Base-by-base conservation (phyloP, 2,329 filamentous ascomycete genomes). In the Colletotrichum tamarilloi region DNA sequence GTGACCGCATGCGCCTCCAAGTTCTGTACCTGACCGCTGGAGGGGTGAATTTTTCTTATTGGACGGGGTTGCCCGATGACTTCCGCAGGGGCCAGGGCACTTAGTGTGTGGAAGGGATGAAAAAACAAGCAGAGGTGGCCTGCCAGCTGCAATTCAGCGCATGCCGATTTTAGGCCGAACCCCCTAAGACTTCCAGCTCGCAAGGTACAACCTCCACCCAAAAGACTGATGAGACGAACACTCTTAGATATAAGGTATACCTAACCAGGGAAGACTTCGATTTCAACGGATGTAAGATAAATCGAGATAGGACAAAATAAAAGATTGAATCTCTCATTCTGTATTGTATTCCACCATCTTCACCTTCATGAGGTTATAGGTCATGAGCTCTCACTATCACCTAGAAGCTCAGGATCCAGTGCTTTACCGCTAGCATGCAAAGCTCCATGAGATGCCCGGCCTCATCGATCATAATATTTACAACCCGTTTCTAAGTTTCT, bases 401-500 rank as follows among this genome's bases (percentile, higher is more conserved):
- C 42, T 19, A 46, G 42, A 49, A 49, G 7, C 42, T 22, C 19
- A 49, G 19, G 3, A 19, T 22, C 42, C 19, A 22, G 42, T 49
- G 19, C 19, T 9, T 49, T 19, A 49, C 42, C 16, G 19, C 42
- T 22, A 22, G 42, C 42, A 49, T 49, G 42, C 19, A 22, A 22
- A n/a, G 8, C 9, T n/a, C 16, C 49, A 7, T 38, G 14, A 49
- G 19, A n/a, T 49, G 42, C 19, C 7, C 14, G 22, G 19, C 22
- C 42, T 49, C 16, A 9, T 30, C 55, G 6, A 16, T 16, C 22
- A 14, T 46, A 19, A 11, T 46, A 38, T 82, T 78, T 78, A 88
- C 67, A 90, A 77, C 1, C 89, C 89, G 53, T 85, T 86, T 64
- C 90, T 85, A 71, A 92, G 84, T 80, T 90, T 90, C 80, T 91